Evolutionary conservation across 495 filamentous ascomycete species (phyloP), one percentile per base, ranked within the genome.

Genomic region (Corynascus novoguineensis): DNA sequence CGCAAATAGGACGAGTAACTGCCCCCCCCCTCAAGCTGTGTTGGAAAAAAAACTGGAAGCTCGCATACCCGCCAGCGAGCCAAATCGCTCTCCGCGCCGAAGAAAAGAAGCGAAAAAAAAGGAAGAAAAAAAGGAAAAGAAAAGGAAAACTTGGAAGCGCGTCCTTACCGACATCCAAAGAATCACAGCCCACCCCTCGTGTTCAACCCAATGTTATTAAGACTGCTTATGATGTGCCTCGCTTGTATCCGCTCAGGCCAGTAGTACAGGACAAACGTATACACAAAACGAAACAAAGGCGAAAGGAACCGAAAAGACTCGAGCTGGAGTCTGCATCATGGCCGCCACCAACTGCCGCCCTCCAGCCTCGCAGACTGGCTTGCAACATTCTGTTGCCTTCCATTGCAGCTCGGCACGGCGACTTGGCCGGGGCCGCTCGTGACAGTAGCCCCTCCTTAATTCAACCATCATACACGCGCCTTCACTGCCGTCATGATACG

Each of bases 261-360:
- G 24, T 51, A 55, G 50, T 55, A 58, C 55, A 58, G 50, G 45
- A 58, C 55, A 54, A 60, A 47, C 31, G 46, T 62, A 55, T 62
- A 62, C 55, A 62, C 45, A 46, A 31, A 50, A 57, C 42, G 48
- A 58, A 58, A 58, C 35, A 25, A 55, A 58, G 58, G 34, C 35
- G 19, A 38, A 44, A 58, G 41, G 54, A 54, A 24, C 21, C n/a
- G n/a, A 17, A 51, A 57, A 34, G 37, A 58, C 32, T 22, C 27
- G 42, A 47, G 12, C 45, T 34, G 14, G 51, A 22, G 17, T 15
- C 2, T n/a, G 31, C 22, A 29, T 22, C 4, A 25, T 3, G 27
- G 38, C 46, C 35, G 25, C 35, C 12, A 14, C 29, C 37, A 34
- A 44, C 11, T 46, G 29, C 25, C 46, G 27, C 17, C 9, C 42